phyloP scores from a whole-genome alignment of 2,329 filamentous ascomycete genomes.

The Ceratocystis ficicola region DNA sequence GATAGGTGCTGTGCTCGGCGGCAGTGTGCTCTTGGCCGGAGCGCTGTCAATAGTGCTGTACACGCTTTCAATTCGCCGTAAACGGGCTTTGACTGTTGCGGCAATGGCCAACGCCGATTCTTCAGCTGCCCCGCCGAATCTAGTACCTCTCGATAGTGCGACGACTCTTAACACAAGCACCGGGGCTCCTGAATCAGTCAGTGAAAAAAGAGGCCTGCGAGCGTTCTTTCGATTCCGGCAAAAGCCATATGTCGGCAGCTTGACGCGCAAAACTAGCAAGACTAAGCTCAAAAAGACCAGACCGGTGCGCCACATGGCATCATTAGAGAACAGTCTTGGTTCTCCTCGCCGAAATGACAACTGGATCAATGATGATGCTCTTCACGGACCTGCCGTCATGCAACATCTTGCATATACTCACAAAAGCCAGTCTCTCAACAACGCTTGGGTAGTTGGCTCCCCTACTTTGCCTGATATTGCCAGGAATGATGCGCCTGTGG shows the following conservation, averaged over 20 bases:
- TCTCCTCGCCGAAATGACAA: conserved; percentile 2
- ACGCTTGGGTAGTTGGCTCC: conserved; percentile 12
- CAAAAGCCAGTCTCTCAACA: not conserved
- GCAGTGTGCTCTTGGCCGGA: conserved; percentile 36
- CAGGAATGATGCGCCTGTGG: not conserved
- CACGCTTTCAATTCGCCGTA: conserved; percentile 30
- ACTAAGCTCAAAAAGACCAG: not conserved
- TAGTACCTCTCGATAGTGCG: conserved; percentile 9
- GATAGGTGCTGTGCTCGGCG: conserved; percentile 38
- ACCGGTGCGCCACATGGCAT: not conserved
- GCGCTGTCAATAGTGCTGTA: conserved; percentile 35
- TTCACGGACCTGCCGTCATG: conserved; percentile 10
- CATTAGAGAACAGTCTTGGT: not conserved
- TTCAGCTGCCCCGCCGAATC: not conserved
- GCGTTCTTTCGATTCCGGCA: conserved; percentile 6
- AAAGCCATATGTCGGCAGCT: conserved; percentile 2
- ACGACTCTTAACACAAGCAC: not conserved
- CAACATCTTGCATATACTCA: not conserved
- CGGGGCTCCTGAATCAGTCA: not conserved
- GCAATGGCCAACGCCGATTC: conserved; percentile 2
- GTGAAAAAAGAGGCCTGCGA: conserved; percentile 2
- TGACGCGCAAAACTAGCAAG: conserved; percentile 1
- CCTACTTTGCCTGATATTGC: conserved; percentile 19
- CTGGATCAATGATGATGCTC: conserved; percentile 18
- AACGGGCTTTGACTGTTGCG: conserved; percentile 19